Evolutionary conservation across 805 yeast genomes (phyloP).

Genomic region (Ogataea degrootiae): DNA sequence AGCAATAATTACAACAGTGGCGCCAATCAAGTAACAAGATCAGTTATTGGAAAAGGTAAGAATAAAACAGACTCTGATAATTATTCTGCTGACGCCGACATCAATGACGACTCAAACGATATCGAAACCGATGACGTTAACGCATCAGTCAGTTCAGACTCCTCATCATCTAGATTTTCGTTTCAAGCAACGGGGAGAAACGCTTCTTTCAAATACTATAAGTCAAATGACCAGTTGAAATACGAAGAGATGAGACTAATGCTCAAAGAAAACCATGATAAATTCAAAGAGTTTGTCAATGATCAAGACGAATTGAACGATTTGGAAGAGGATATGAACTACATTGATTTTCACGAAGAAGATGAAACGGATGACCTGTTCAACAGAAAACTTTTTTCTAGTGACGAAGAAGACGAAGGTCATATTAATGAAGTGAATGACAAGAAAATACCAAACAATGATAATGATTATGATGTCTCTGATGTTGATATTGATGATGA

Average conservation of each 20-base stretch:
- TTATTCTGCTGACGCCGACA: neutral
- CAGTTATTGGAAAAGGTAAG: neutral
- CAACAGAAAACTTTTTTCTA: slow-evolving; percentile 32
- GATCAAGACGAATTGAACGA: slow-evolving; percentile 13
- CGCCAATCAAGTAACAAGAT: neutral
- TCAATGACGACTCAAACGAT: neutral
- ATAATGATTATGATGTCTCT: slow-evolving; percentile 2
- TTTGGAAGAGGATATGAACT: slow-evolving; percentile 30
- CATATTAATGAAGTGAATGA: slow-evolving; percentile 39
- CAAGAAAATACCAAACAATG: neutral
- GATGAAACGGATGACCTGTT: slow-evolving; percentile 37
- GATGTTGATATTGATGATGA: slow-evolving; percentile 4
- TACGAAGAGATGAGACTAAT: slow-evolving; percentile 18
- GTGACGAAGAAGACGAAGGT: slow-evolving; percentile 34
- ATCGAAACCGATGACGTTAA: slow-evolving; percentile 2
- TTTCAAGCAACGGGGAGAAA: slow-evolving; percentile 33
- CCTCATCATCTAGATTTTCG: slow-evolving; percentile 30
- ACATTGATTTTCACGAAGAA: slow-evolving; percentile 26
- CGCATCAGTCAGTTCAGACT: slow-evolving; percentile 12
- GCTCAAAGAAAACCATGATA: slow-evolving; percentile 12
- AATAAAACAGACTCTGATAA: neutral
- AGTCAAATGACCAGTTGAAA: slow-evolving; percentile 28
- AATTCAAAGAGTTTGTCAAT: slow-evolving; percentile 22
- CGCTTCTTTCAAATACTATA: slow-evolving; percentile 34
- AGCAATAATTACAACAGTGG: neutral